phyloP scores from a whole-genome alignment of 2,329 filamentous ascomycete species.

The Chrysosporium keratinophilum region DNA sequence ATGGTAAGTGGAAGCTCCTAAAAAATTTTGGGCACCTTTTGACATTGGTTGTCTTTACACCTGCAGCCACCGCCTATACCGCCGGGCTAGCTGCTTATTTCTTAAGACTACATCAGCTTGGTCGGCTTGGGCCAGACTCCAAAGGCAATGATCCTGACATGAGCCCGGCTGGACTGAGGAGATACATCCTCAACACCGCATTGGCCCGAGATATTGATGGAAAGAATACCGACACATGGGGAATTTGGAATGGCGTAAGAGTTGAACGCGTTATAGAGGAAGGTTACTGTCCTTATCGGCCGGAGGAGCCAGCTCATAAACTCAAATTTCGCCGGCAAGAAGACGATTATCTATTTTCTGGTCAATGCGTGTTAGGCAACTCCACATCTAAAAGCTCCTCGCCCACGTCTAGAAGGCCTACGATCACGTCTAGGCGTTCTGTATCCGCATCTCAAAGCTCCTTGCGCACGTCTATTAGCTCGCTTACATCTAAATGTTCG shows the following conservation, averaged over 20 bases:
- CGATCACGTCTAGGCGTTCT: too few relatives aligned
- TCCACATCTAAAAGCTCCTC: too few relatives aligned
- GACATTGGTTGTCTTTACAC: neutral
- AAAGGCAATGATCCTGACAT: slow-evolving; percentile 11
- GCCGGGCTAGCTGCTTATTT: slow-evolving; percentile 14
- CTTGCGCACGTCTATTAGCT: too few relatives aligned
- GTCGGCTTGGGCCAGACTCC: slow-evolving; percentile 6
- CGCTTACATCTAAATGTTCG: too few relatives aligned
- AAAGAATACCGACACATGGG: neutral
- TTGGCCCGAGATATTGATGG: neutral
- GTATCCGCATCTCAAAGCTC: too few relatives aligned
- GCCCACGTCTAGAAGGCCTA: too few relatives aligned
- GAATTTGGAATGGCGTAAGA: slow-evolving; percentile 11
- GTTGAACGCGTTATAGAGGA: neutral
- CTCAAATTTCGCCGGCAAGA: neutral
- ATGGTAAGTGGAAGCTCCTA: slow-evolving; percentile 9
- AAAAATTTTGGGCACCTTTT: neutral
- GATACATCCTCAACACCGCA: slow-evolving; percentile 9
- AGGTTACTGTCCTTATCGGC: slow-evolving; percentile 7
- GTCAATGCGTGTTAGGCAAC: too few relatives aligned
- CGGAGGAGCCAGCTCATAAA: neutral
- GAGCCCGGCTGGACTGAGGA: slow-evolving; percentile 12
- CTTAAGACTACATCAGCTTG: slow-evolving; percentile 11
- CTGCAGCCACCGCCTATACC: slow-evolving; percentile 10
- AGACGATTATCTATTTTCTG: neutral